Evolutionary conservation across 192 early-diverging fungal genomes (phyloP).

Genomic region (Coemansia sp.): DNA sequence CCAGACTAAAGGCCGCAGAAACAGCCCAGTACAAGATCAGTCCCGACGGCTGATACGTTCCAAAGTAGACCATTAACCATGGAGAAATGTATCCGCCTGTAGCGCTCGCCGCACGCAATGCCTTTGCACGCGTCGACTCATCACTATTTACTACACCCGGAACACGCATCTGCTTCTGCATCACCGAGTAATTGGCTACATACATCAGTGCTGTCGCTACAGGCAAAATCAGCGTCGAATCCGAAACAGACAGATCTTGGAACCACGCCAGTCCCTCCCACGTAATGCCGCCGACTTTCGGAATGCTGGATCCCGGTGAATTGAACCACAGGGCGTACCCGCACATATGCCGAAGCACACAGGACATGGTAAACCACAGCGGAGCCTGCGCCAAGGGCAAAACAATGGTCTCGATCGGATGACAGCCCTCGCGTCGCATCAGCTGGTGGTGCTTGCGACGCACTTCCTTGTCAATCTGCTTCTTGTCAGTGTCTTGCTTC

Average conservation of each 20-base stretch:
- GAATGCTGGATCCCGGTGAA: not conserved
- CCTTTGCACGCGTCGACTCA: too few species aligned
- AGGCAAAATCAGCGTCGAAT: conserved; percentile 22
- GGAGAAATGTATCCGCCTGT: conserved; percentile 1
- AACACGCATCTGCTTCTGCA: not conserved
- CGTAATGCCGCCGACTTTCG: conserved; percentile 21
- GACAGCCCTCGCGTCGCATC: conserved; percentile 37
- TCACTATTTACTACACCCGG: too few species aligned
- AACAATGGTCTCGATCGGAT: conserved; percentile 23
- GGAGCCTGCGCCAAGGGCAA: conserved; percentile 42
- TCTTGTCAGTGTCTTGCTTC: not conserved
- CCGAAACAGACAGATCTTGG: conserved; percentile 14
- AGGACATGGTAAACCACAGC: conserved; percentile 39
- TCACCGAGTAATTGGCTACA: conserved; percentile 19
- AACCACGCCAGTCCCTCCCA: conserved; percentile 45
- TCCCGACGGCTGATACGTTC: conserved; percentile 13
- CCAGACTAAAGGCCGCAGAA: conserved; percentile 23
- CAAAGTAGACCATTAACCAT: conserved; percentile 3
- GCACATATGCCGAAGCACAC: conserved; percentile 31
- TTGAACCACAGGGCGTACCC: conserved; percentile 13
- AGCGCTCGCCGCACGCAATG: not conserved
- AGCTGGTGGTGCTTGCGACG: conserved; percentile 21
- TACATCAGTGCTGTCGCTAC: conserved; percentile 3
- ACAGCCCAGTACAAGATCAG: conserved; percentile 35
- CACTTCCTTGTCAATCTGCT: conserved; percentile 10